Evolutionary conservation across 495 filamentous ascomycete genomes (phyloP).

Genomic region (Xylaria flabelliformis): DNA sequence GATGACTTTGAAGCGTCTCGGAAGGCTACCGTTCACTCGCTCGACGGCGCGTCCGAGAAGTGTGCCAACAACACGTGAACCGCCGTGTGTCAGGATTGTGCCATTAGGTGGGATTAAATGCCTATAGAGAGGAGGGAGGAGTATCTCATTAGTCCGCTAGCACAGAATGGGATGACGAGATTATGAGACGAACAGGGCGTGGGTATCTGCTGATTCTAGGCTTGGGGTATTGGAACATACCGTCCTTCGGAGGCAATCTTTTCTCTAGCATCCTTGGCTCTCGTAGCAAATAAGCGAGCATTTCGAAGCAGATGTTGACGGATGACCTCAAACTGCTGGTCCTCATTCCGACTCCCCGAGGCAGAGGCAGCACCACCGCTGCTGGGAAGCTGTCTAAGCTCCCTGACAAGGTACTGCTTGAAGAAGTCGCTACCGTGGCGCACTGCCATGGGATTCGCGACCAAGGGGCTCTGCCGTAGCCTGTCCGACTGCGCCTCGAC

Average conservation of each 20-base stretch:
- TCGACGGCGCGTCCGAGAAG: slow-evolving; percentile 77
- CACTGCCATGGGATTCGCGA: slow-evolving; percentile 87
- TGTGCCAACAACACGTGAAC: slow-evolving; percentile 80
- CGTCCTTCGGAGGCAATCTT: slow-evolving; percentile 67
- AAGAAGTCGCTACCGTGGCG: slow-evolving; percentile 95
- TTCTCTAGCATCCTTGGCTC: slow-evolving; percentile 84
- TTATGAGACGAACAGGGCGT: neutral
- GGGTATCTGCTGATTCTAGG: neutral
- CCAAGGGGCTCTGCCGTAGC: slow-evolving; percentile 65
- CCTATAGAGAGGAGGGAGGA: neutral
- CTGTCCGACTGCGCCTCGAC: slow-evolving; percentile 74
- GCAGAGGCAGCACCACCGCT: slow-evolving; percentile 38
- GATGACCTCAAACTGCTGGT: slow-evolving; percentile 79
- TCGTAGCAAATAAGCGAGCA: slow-evolving; percentile 79
- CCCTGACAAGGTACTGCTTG: slow-evolving; percentile 82
- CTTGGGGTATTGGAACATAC: slow-evolving; percentile 13
- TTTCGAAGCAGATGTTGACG: slow-evolving; percentile 83
- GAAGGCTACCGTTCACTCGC: slow-evolving; percentile 51
- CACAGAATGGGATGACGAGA: neutral
- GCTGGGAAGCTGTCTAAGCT: slow-evolving; percentile 57
- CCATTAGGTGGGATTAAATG: slow-evolving; percentile 67
- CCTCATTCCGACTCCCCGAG: slow-evolving; percentile 21
- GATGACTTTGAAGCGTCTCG: slow-evolving; percentile 79
- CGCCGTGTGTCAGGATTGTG: slow-evolving; percentile 86
- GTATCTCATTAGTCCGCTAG: slow-evolving; percentile 1